A percentile compares a stretch with the other conserved stretches of the same genome.
Evolutionary conservation across 2,329 filamentous ascomycete genomes (phyloP).

Genomic region (Trematosphaeria pertusa): DNA sequence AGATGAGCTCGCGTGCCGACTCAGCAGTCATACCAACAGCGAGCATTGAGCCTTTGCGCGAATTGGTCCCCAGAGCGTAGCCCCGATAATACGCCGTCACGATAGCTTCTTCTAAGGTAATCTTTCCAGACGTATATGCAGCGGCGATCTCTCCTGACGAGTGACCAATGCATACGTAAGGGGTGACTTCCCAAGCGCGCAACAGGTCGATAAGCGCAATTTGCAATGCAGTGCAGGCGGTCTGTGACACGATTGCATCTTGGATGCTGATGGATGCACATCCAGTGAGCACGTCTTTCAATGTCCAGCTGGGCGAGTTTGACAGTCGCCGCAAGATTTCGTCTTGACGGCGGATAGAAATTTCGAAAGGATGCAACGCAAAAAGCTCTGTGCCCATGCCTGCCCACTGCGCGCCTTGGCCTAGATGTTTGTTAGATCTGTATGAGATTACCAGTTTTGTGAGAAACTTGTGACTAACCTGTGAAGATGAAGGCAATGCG

Average conservation of each 20-base stretch:
- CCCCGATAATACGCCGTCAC: conserved; percentile 2
- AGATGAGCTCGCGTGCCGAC: neutral
- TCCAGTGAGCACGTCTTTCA: conserved; percentile 19
- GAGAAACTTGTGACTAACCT: too few species aligned
- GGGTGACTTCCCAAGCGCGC: too few species aligned
- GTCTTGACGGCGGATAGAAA: conserved; percentile 11
- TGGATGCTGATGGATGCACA: too few species aligned
- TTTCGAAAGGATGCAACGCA: conserved; percentile 13
- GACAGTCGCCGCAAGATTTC: conserved; percentile 11
- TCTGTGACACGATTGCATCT: too few species aligned
- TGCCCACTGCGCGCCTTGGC: conserved; percentile 22
- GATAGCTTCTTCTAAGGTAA: neutral
- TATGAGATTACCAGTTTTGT: too few species aligned
- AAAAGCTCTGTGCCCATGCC: conserved; percentile 15
- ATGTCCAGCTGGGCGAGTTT: conserved; percentile 12
- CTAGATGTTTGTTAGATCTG: too few species aligned
- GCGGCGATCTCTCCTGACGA: too few species aligned
- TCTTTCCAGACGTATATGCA: neutral
- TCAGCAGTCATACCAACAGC: neutral
- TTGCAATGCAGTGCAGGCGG: too few species aligned
- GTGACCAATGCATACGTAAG: too few species aligned
- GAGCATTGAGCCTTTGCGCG: neutral
- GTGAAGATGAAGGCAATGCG: conserved; percentile 28
- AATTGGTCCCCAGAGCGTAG: neutral
- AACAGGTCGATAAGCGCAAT: too few species aligned